phyloP scores from a whole-genome alignment of 139 green algal species.

The Picochlorum sp. region DNA sequence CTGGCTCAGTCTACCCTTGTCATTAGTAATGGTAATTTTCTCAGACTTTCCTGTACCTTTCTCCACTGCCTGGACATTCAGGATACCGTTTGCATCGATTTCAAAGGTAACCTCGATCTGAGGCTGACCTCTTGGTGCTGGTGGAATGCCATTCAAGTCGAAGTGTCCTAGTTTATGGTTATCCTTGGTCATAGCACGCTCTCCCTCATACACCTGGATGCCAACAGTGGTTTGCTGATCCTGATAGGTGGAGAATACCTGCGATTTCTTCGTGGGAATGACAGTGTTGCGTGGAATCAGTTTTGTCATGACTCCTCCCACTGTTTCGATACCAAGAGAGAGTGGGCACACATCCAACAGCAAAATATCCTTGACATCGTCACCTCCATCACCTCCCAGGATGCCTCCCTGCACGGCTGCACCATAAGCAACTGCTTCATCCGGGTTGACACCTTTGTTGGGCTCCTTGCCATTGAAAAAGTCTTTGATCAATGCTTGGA shows the following conservation, averaged over 20 bases:
- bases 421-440: slow-evolving; percentile 88
- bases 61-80: slow-evolving; percentile 78
- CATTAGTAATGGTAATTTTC: slow-evolving; percentile 82
- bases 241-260: slow-evolving; percentile 98
- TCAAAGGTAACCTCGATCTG: slow-evolving; percentile 84
- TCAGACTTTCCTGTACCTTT: slow-evolving; percentile 72
- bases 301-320: slow-evolving; percentile 88
- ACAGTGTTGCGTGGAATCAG: slow-evolving; percentile 85
- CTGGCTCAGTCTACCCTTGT: slow-evolving; percentile 56
- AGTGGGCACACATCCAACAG: slow-evolving; percentile 81
- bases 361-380: slow-evolving; percentile 74
- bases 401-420: slow-evolving; percentile 87
- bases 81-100: slow-evolving; percentile 87
- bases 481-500: slow-evolving; percentile 78
- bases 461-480: slow-evolving; percentile 89
- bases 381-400: slow-evolving; percentile 61
- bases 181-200: slow-evolving; percentile 90
- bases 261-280: slow-evolving; percentile 96
- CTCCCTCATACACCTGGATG: slow-evolving; percentile 82
- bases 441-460: slow-evolving; percentile 90
- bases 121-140: slow-evolving; percentile 65
- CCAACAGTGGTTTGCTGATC: slow-evolving; percentile 89
- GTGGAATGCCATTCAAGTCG: slow-evolving; percentile 80
- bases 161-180: slow-evolving; percentile 90
- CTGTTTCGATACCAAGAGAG: slow-evolving; percentile 87